Conservation (phyloP, 2,329 filamentous ascomycete species). For the Colletotrichum costaricense region DNA sequence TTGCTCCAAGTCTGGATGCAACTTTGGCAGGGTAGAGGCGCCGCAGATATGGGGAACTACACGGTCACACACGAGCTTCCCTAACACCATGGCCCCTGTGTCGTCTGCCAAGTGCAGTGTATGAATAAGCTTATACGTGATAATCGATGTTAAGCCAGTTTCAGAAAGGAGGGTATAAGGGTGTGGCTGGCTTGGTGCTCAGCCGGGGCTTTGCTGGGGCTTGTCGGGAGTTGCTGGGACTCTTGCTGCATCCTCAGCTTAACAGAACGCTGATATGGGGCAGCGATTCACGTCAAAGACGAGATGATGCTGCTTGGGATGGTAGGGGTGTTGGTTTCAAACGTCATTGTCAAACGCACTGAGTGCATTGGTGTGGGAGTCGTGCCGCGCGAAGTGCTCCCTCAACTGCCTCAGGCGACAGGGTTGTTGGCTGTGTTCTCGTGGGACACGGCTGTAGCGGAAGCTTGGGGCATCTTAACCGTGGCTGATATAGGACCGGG, state of each 20-base stretch:
- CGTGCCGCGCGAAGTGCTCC: constrained; percentile 31
- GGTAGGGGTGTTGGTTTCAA: constrained; percentile 34
- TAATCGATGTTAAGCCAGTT: constrained; percentile 31
- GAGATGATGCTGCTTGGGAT: constrained; percentile 27
- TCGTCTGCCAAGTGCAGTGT: constrained; percentile 26
- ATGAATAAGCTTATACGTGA: constrained; percentile 35
- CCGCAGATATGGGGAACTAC: constrained; percentile 22
- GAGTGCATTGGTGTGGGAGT: constrained; percentile 34
- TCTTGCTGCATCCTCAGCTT: constrained; percentile 14
- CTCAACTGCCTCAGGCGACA: constrained; percentile 18
- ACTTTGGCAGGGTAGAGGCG: constrained; percentile 23
- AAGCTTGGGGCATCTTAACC: constrained; percentile 30
- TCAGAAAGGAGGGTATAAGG: constrained; percentile 29
- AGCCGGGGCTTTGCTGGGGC: constrained; percentile 15
- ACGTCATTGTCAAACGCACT: constrained; percentile 36
- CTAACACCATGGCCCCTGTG: constrained; percentile 28
- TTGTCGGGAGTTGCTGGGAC: constrained; percentile 1
- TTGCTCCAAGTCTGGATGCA: constrained; percentile 22
- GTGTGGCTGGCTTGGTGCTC: constrained; percentile 14
- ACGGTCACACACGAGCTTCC: constrained; percentile 3
- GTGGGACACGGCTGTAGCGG: constrained; percentile 29
- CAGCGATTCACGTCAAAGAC: constrained; percentile 25
- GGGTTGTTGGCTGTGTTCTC: constrained; percentile 22
- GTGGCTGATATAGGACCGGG: constrained; percentile 33
- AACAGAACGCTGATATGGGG: constrained; percentile 25